Evolutionary conservation across 495 filamentous ascomycete genomes (phyloP), one percentile per base, ranked within the genome.

Genomic region (Penicillium cosmopolitanum): DNA sequence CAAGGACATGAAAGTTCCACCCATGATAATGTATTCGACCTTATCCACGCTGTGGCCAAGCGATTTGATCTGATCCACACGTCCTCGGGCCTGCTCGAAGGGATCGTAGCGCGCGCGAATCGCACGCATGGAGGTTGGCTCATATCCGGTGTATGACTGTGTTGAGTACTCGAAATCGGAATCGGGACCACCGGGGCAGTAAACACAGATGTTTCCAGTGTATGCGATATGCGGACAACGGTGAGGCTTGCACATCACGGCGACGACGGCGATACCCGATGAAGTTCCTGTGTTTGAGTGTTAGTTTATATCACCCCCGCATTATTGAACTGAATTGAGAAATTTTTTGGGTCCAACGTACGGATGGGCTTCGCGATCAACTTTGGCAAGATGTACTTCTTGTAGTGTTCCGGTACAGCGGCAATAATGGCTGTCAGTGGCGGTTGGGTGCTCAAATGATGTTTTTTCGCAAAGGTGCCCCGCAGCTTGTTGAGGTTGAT

Each of bases 21-120:
- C 95, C 95, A 98, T 98, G 64, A 98, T 96, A 69, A 98, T 98
- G 71, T 97, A 98, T 77, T 98, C 95, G 3, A 98, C 95, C 69
- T 98, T 98, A 74, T 98, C 95, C 34, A 98, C 95, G 57, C 91
- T 96, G 75, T 98, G 95, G 1, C 95, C 95, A 16, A 98, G 80
- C 5, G 89, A 85, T 70, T 96, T 95, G 71, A 98, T 90, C 78
- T 98, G 95, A 63, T 98, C 96, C 21, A 98, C 95, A 46, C 95
- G 86, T 34, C 95, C 95, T 66, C 95, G 83, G 19, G 95, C 95
- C 81, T 98, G 95, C 75, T 98, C 95, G 69, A 96, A 98, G 10
- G 95, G 96, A 72, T 98, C 96, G 64, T 98, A 98, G 31, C 96
- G 89, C 21, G 95, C 95, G 44, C 96, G 89, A 64, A 98, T 98